Evolutionary conservation across 2,329 filamentous ascomycete species (phyloP).

Genomic region (Pestalotiopsis sp.): DNA sequence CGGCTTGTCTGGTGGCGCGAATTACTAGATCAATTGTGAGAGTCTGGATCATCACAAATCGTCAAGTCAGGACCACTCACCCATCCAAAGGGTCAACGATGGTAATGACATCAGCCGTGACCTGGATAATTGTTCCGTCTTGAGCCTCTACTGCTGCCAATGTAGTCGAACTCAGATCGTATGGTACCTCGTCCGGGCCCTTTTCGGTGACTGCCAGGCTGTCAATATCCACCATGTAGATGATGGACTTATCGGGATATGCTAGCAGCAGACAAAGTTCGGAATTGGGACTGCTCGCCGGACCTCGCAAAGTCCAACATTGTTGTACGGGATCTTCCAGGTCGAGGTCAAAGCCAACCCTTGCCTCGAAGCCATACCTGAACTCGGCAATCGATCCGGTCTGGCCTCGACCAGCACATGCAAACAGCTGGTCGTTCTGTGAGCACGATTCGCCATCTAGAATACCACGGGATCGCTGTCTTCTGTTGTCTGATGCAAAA

Average conservation of each 20-base stretch:
- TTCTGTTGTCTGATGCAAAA: conserved; percentile 48
- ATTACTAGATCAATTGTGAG: conserved; percentile 25
- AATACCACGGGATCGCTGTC: conserved; percentile 33
- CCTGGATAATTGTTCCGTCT: conserved; percentile 50
- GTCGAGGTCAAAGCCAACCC: conserved; percentile 62
- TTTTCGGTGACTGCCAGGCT: conserved; percentile 48
- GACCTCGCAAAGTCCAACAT: conserved; percentile 53
- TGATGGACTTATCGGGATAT: conserved; percentile 49
- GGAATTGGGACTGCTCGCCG: conserved; percentile 22
- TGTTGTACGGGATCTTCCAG: conserved; percentile 51
- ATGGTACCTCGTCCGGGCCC: conserved; percentile 42
- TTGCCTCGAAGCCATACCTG: conserved; percentile 70
- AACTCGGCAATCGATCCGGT: conserved; percentile 70
- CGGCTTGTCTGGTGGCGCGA: conserved; percentile 34
- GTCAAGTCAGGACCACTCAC: conserved; percentile 33
- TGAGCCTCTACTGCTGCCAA: conserved; percentile 42
- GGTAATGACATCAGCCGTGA: conserved; percentile 53
- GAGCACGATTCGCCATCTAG: conserved; percentile 27
- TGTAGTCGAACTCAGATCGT: conserved; percentile 58
- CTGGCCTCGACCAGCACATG: conserved; percentile 65
- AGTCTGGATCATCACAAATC: conserved; percentile 6
- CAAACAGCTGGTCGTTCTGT: conserved; percentile 63
- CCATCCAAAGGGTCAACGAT: conserved; percentile 38
- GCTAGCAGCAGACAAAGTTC: conserved; percentile 49
- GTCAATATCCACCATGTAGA: conserved; percentile 53